A percentile compares a stretch with the other conserved stretches of the same genome.
phyloP scores from a whole-genome alignment of 2,329 filamentous ascomycete genomes.

The Ceratocystis eucalypticola region DNA sequence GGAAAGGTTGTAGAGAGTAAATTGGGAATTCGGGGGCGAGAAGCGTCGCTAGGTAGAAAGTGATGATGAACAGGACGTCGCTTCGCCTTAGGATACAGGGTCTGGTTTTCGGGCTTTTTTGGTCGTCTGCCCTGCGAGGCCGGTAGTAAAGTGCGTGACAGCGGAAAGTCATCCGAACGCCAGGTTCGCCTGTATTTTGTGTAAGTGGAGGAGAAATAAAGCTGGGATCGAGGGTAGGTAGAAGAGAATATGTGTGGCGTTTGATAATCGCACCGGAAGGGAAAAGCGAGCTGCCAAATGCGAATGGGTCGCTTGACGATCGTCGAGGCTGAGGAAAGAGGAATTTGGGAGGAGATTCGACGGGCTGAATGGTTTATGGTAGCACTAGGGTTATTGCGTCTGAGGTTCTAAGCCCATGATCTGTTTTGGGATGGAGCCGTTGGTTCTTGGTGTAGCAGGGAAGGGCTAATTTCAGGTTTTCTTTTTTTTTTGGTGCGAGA shows the following conservation, averaged over 20 bases:
- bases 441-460: neutral
- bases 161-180: constrained; percentile 3
- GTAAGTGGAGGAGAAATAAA: neutral
- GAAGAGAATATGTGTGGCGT: neutral
- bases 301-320: constrained; percentile 6
- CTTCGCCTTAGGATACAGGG: neutral
- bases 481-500: neutral
- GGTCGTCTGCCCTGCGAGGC: constrained; percentile 4
- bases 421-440: neutral
- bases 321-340: constrained; percentile 8
- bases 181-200: neutral
- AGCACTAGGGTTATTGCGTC: constrained; percentile 2
- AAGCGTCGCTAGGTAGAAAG: neutral
- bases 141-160: neutral
- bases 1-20: neutral
- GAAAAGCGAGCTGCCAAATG: neutral
- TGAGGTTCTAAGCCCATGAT: neutral
- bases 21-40: neutral
- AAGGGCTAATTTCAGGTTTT: neutral
- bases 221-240: constrained; percentile 5
- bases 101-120: neutral
- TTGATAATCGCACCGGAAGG: neutral
- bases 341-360: neutral
- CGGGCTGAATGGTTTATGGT: neutral
- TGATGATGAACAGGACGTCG: neutral